Conservation (phyloP, 2,329 filamentous ascomycete genomes). For the Hypoxylon sp. region DNA sequence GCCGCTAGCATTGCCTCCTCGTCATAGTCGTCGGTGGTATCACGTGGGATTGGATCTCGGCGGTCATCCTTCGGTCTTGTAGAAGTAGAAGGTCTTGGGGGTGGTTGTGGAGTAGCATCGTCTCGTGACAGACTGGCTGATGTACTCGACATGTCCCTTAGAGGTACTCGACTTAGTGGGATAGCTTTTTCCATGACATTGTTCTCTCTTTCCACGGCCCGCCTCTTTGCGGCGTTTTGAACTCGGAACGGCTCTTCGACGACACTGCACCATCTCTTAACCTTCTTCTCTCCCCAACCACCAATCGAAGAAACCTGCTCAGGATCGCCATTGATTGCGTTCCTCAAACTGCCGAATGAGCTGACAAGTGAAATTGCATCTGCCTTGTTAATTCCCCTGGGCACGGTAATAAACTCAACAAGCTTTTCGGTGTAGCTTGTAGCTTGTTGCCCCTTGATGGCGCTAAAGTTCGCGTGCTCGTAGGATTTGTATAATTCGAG, state of each 20-base stretch:
- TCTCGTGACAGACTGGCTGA: constrained; percentile 40
- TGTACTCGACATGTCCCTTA: constrained; percentile 51
- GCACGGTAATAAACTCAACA: constrained; percentile 91
- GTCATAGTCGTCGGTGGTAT: constrained; percentile 54
- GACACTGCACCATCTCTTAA: constrained; percentile 82
- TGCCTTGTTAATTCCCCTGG: constrained; percentile 90
- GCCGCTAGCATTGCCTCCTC: constrained; percentile 60
- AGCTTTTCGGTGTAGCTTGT: constrained; percentile 86
- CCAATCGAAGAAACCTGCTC: constrained; percentile 86
- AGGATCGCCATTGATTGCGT: constrained; percentile 84
- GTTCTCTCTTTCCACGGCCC: constrained; percentile 40
- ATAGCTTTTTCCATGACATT: constrained; percentile 50
- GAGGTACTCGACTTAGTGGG: constrained; percentile 51
- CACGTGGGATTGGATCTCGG: constrained; percentile 51
- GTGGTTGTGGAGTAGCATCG: constrained; percentile 37
- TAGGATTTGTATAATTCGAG: constrained; percentile 95
- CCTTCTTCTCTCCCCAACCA: constrained; percentile 96
- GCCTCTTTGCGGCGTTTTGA: constrained; percentile 70
- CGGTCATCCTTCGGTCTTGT: constrained; percentile 42
- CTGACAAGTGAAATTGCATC: constrained; percentile 91
- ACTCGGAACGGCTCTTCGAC: constrained; percentile 87
- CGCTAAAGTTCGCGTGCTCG: constrained; percentile 81
- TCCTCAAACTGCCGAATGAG: constrained; percentile 88
- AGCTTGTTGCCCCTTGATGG: constrained; percentile 86
- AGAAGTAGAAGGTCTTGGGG: constrained; percentile 20